A percentile compares a stretch with the other conserved stretches of the same genome.
phyloP scores from a whole-genome alignment of 306 rosid genomes.

The Cotoneaster glaucophyllus region DNA sequence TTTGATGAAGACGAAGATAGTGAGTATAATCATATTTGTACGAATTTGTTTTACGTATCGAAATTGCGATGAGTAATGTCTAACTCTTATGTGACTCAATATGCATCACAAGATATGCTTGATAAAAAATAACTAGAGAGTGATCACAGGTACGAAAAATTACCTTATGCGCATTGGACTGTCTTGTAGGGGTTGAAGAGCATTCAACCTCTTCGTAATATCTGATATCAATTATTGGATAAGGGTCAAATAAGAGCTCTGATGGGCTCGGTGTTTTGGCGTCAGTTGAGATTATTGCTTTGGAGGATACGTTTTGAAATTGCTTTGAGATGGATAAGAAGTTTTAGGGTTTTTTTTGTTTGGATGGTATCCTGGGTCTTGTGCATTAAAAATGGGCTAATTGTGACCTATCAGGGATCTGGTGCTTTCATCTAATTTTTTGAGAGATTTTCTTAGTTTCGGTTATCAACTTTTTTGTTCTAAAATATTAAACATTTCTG shows the following conservation, averaged over 20 bases:
- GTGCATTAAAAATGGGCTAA: background rate
- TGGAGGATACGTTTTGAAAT: background rate
- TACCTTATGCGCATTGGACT: background rate
- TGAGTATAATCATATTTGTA: background rate
- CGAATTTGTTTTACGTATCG: background rate
- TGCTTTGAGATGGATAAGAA: background rate
- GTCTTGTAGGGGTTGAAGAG: background rate
- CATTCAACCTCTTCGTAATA: background rate
- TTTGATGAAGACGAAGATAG: background rate
- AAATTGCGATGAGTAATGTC: background rate
- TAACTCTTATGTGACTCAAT: background rate
- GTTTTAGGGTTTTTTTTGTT: background rate
- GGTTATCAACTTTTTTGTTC: background rate
- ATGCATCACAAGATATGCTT: background rate
- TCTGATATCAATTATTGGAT: background rate
- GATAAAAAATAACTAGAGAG: background rate
- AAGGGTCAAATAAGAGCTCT: background rate
- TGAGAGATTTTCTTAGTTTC: background rate
- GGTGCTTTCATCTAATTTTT: background rate
- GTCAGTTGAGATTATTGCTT: background rate
- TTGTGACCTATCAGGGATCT: background rate
- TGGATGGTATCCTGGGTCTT: background rate
- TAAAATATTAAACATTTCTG: slow-evolving; percentile 2
- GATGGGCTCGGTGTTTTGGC: background rate
- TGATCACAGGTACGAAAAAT: background rate